These are phyloP conservation scores for Excoecaria agallocha DNA, from an alignment of 345 rosid genomes.

Conservation along the genomic window DNA sequence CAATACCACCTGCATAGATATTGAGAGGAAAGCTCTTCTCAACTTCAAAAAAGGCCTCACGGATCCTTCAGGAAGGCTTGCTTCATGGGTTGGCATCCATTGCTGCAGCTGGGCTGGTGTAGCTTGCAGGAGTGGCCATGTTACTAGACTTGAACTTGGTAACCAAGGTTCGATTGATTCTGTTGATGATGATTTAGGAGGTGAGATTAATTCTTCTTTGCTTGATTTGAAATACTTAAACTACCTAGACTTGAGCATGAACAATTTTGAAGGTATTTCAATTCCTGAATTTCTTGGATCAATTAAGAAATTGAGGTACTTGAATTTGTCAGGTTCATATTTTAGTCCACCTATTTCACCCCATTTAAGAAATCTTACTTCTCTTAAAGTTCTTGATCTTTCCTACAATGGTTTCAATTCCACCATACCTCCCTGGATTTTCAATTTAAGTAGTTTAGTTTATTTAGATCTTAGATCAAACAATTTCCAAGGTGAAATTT, in stretches of 20 bases:
- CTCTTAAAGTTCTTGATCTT: conserved; percentile 30
- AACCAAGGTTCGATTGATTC: neutral
- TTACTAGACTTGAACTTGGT: conserved; percentile 11
- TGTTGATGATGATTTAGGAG: conserved; percentile 1
- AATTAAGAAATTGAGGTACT: conserved; percentile 15
- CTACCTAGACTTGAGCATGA: conserved; percentile 25
- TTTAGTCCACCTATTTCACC: conserved; percentile 20
- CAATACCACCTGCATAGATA: neutral
- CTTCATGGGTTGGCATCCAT: conserved; percentile 20
- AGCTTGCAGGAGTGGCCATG: conserved; percentile 11
- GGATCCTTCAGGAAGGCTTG: conserved; percentile 18
- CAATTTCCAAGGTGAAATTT: conserved; percentile 16
- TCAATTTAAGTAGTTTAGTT: conserved; percentile 14
- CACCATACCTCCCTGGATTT: conserved; percentile 21
- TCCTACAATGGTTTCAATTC: conserved; percentile 29
- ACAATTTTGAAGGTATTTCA: conserved; percentile 13
- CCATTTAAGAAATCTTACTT: conserved; percentile 16
- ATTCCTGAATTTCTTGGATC: conserved; percentile 25
- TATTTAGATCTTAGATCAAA: conserved; percentile 21
- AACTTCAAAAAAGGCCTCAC: conserved; percentile 11
- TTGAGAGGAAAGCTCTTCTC: conserved; percentile 21
- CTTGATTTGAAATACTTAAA: conserved; percentile 21
- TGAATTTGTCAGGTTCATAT: conserved; percentile 24
- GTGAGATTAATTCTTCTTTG: conserved; percentile 24
- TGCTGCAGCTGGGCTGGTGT: conserved; percentile 19